phyloP scores from a whole-genome alignment of 768 basidiomycete genomes.

The Psilocybe cyanescens region DNA sequence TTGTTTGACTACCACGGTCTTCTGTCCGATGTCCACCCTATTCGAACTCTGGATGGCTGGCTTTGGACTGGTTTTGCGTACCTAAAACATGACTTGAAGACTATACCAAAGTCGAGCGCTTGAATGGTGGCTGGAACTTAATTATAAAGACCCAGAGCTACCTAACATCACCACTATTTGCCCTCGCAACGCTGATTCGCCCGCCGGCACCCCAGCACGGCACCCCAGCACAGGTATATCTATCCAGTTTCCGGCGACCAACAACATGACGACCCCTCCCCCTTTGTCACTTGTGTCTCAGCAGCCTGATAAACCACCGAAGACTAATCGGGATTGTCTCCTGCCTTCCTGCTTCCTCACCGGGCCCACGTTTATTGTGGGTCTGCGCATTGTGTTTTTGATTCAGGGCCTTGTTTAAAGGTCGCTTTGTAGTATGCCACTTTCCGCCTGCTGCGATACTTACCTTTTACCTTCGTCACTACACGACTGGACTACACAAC shows the following conservation, averaged over 20 bases:
- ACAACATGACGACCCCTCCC: slow-evolving; percentile 6
- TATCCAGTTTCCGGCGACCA: neutral
- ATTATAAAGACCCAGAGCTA: neutral
- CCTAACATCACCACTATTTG: neutral
- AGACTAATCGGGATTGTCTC: slow-evolving; percentile 13
- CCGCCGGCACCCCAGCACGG: neutral
- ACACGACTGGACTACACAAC: neutral
- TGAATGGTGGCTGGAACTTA: neutral
- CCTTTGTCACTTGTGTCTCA: slow-evolving; percentile 4
- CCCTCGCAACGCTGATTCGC: neutral
- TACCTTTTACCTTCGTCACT: neutral
- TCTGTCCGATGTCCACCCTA: too few relatives aligned
- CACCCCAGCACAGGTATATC: neutral
- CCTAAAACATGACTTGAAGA: too few relatives aligned
- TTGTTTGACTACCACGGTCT: too few relatives aligned
- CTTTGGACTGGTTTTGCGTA: too few relatives aligned
- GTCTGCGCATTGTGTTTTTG: neutral
- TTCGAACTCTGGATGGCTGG: too few relatives aligned
- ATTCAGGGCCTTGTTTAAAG: neutral
- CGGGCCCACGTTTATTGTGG: slow-evolving; percentile 5
- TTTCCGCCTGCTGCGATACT: slow-evolving; percentile 1
- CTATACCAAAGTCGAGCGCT: neutral
- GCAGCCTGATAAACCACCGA: slow-evolving; percentile 5
- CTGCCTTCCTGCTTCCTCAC: slow-evolving; percentile 7
- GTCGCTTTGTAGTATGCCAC: neutral